Evolutionary conservation across 495 filamentous ascomycete genomes (phyloP), one percentile per base, ranked within the genome.

Genomic region (Margaritispora aquatica): DNA sequence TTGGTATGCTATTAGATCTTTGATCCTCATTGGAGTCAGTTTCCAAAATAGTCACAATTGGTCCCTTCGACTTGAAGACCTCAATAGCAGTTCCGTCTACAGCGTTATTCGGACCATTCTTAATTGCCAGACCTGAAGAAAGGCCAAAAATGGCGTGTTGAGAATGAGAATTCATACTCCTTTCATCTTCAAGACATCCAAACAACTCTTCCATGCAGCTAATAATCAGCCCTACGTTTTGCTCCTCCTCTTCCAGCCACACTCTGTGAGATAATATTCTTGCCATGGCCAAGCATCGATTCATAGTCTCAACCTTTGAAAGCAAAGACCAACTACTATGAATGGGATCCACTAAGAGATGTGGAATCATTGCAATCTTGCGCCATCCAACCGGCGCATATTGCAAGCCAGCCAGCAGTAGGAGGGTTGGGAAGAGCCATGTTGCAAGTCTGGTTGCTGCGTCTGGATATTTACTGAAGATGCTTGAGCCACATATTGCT

Each of bases 281-380:
- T 10, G 38, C 38, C 38, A 44, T 44, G 3, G 19, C 19, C 38
- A 44, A 34, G 26, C 46, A 51, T 2, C 22, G 47, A 50, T 29
- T 50, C 55, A 23, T 34, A 1, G 21, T 23, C 29, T 51, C 27
- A 9, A 58, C 47, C 55, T 51, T 58, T 11, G 22, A 10, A 41
- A 58, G 55, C 5, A 34, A 36, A 1, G 46, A 29, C 27, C 44
- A 51, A 1, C 34, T 34, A 17, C 21, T 51, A 22, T 51, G 24
- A 34, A 58, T 58, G 1, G 55, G 55, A 44, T 58, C 29, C 3
- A 24, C 44, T 11, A 58, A 34, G 3, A 58, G 10, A 13, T 58
- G 55, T 15, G 49, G n/a, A 19, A 58, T 20, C 26, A 29, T 23
- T 20, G 49, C 21, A 19, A 51, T 2, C 13, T 24, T 20, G 1